Conservation (phyloP, 371 early-diverging fungal genomes). For the Saksenaea oblongispora region DNA sequence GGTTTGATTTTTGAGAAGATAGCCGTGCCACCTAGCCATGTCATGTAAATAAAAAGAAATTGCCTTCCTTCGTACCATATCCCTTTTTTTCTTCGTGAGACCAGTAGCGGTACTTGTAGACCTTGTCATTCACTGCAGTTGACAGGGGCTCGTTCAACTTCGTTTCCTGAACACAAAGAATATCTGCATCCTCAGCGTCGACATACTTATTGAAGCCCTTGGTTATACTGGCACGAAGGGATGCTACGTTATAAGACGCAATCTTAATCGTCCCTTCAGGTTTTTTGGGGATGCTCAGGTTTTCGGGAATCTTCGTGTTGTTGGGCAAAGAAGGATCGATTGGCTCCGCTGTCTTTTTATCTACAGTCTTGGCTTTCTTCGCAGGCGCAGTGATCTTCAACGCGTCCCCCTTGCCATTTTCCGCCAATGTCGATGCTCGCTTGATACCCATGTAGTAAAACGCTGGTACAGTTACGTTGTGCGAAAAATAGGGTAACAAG, state of each 20-base stretch:
- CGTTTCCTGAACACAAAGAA: constrained; percentile 87
- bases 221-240: constrained; percentile 71
- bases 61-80: constrained; percentile 50
- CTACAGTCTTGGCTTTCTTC: constrained; percentile 13
- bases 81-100: constrained; percentile 76
- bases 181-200: constrained; percentile 81
- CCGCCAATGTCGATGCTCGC: neutral
- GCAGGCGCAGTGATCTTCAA: neutral
- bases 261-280: constrained; percentile 65
- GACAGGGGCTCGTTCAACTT: constrained; percentile 66
- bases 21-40: constrained; percentile 66
- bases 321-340: constrained; percentile 54
- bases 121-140: constrained; percentile 53
- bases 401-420: neutral
- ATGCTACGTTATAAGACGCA: constrained; percentile 82
- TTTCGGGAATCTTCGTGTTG: constrained; percentile 66
- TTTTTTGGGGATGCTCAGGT: constrained; percentile 47
- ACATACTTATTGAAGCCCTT: constrained; percentile 82
- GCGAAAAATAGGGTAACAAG: neutral
- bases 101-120: constrained; percentile 77
- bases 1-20: constrained; percentile 83
- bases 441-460: neutral
- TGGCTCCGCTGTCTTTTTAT: constrained; percentile 25
- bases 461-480: neutral
- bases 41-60: neutral